Evolutionary conservation across 805 yeast genomes (phyloP), one percentile per base, ranked within the genome.

Genomic region (Nakazawaea molendinolei): DNA sequence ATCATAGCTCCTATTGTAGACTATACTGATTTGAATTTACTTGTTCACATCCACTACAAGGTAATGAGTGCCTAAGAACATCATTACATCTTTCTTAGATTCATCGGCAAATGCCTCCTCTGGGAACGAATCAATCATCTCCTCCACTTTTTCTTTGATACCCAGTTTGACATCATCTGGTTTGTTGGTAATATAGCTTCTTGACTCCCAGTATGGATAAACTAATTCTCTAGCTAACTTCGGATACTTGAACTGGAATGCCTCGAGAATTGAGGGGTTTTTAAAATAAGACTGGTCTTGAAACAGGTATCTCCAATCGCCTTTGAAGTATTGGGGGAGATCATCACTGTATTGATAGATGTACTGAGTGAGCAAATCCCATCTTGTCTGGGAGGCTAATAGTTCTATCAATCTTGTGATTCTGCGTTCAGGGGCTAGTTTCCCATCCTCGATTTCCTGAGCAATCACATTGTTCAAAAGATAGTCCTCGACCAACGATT

Each of bases 241-340:
- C 31, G 52, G 44, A n/a, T 58, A 49, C 37, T 56, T 53, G 34
- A 53, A 53, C 10, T 44, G 49, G 35, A 51, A 58, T 16, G 47
- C 48, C 35, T 71, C 74, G 17, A 47, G 42, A 14, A 46, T 41
- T 1, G 65, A 60, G 14, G 36, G 10, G 0, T 53, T 46, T 14
- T 50, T 43, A 44, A 75, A 73, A 39, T 46, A 42, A 9, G 47
- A 44, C 38, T 58, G 53, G 28, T 33, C 33, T 4, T 29, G 8
- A 28, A 74, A 60, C 1, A 60, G 56, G 2, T 54, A 30, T 38
- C 61, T 59, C 83, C 83, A 76, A 9, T 45, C 43, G 12, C 60
- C 65, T 20, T 53, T 61, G 30, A 78, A 61, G 44, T 73, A 76
- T 52, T 76, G 82, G 5, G 84, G 83, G 20, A 76, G 78, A 3